Conservation (phyloP, 2,329 filamentous ascomycete species). For the Neofusicoccum parvum region DNA sequence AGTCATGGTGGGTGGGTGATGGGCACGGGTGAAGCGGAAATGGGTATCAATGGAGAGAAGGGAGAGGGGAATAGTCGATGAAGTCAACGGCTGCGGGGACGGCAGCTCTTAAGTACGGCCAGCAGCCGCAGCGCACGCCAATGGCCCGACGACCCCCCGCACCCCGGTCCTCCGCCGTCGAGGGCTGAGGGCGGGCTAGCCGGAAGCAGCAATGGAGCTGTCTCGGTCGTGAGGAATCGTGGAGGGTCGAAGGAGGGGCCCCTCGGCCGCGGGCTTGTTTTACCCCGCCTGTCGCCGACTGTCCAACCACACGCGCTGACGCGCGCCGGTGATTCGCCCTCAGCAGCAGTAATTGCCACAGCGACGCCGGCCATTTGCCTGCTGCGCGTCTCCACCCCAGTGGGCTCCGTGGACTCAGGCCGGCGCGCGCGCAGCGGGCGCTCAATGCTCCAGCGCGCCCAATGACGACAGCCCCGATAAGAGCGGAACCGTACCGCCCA, state of each 20-base stretch:
- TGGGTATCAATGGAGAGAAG: conserved; percentile 31
- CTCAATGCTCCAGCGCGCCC: neutral
- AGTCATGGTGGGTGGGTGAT: conserved; percentile 45
- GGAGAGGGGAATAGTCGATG: neutral
- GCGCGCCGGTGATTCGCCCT: neutral
- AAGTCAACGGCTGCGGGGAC: conserved; percentile 10
- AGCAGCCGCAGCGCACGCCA: neutral
- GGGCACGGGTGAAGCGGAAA: conserved; percentile 9
- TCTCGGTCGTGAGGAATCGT: conserved; percentile 19
- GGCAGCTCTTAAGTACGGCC: conserved; percentile 9
- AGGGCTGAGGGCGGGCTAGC: neutral
- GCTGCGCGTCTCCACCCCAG: neutral
- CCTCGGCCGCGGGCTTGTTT: conserved; percentile 2
- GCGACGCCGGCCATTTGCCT: neutral
- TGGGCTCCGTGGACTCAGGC: neutral
- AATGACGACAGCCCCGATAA: conserved; percentile 9
- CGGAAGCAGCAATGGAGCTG: conserved; percentile 6
- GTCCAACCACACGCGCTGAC: neutral
- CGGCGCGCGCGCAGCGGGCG: neutral
- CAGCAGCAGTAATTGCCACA: neutral
- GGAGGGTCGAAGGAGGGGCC: conserved; percentile 9
- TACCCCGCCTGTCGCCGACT: conserved; percentile 7
- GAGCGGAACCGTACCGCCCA: conserved; percentile 17
- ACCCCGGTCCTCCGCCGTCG: conserved; percentile 9
- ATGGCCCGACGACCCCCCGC: conserved; percentile 10